These are phyloP conservation scores for Aspergillus melleus DNA, from an alignment of 2,329 filamentous ascomycete genomes.

Conservation along the genomic window DNA sequence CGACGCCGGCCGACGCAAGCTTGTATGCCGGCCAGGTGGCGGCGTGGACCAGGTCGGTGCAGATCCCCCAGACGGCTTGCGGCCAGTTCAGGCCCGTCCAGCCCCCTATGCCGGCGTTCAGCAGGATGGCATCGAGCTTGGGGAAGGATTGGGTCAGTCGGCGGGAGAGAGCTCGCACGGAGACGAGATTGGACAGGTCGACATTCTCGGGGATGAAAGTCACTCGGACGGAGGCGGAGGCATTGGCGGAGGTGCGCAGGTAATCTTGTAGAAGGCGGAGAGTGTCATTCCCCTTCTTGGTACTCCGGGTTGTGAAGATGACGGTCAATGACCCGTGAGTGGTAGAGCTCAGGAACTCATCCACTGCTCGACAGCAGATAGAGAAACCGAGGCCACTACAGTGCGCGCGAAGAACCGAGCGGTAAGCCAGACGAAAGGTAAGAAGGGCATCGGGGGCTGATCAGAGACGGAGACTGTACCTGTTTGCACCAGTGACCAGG, in stretches of 20 bases:
- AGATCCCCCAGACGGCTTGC: constrained; percentile 54
- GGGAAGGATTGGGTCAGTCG: constrained; percentile 56
- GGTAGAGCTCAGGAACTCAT: constrained; percentile 73
- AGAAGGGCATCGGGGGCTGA: background rate
- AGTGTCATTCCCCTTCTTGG: constrained; percentile 72
- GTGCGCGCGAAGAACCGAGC: constrained; percentile 8
- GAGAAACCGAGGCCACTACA: constrained; percentile 81
- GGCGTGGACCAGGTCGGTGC: constrained; percentile 65
- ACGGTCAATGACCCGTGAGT: constrained; percentile 70
- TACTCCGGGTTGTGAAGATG: constrained; percentile 78
- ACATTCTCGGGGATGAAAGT: constrained; percentile 57
- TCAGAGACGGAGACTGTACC: constrained; percentile 53
- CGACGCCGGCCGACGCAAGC: constrained; percentile 57
- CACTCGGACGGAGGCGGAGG: constrained; percentile 45
- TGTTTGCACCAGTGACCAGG: constrained; percentile 83
- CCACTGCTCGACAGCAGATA: constrained; percentile 79
- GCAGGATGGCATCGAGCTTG: constrained; percentile 74
- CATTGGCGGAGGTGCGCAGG: constrained; percentile 48
- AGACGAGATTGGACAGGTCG: constrained; percentile 58
- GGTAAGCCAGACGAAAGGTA: constrained; percentile 8
- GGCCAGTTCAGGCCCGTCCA: constrained; percentile 78
- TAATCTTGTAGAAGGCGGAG: constrained; percentile 64
- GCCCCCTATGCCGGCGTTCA: constrained; percentile 86
- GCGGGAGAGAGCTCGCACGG: constrained; percentile 55
- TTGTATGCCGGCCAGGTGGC: constrained; percentile 80